phyloP scores from a whole-genome alignment of 257 asterid genomes.

The Solanum medicagineum region DNA sequence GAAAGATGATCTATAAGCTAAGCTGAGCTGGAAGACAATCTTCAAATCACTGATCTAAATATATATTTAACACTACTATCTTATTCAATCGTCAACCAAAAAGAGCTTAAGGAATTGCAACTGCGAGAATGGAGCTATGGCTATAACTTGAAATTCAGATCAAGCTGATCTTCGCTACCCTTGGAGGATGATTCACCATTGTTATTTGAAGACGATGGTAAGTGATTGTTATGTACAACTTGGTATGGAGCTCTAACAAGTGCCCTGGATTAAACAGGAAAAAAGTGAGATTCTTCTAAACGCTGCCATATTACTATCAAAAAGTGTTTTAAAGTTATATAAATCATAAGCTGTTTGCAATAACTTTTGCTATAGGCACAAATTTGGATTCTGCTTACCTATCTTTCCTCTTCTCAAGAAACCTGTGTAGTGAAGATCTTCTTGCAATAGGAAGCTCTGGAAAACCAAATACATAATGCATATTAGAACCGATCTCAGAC shows the following conservation, averaged over 20 bases:
- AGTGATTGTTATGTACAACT: constrained; percentile 14
- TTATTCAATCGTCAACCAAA: background rate
- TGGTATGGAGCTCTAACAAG: constrained; percentile 54
- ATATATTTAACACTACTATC: background rate
- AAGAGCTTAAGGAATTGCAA: background rate
- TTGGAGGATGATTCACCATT: background rate
- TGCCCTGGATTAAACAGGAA: constrained; percentile 24
- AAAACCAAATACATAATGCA: background rate
- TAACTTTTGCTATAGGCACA: background rate
- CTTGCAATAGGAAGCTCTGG: constrained; percentile 78
- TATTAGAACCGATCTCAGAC: background rate
- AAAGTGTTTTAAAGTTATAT: background rate
- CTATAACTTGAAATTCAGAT: constrained; percentile 55
- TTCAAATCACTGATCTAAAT: background rate
- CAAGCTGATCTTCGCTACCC: constrained; percentile 29
- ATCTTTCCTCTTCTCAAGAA: constrained; percentile 72
- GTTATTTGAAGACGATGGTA: background rate
- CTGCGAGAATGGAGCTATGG: background rate
- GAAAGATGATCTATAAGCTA: background rate
- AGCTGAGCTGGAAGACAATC: background rate
- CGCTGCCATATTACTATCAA: background rate
- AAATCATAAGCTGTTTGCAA: background rate
- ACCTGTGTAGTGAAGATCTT: constrained; percentile 70
- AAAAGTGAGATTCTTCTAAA: background rate
- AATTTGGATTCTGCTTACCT: constrained; percentile 23